Conservation (phyloP, 2,329 filamentous ascomycete genomes). For the Alternaria incomplexa region DNA sequence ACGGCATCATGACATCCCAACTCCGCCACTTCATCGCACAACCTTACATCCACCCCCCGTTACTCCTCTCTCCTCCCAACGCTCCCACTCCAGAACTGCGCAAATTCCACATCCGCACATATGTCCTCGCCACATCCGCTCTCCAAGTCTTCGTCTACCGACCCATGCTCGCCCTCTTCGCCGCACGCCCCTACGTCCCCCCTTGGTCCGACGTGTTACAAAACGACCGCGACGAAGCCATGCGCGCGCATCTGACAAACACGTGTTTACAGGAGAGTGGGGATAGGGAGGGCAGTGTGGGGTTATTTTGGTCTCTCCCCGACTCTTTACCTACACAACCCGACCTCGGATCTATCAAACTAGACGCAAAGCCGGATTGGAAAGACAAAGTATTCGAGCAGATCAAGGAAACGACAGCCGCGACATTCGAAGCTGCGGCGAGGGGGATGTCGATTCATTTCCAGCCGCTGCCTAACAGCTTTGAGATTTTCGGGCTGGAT, state of each 20-base stretch:
- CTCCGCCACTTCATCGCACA: constrained; percentile 96
- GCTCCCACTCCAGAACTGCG: constrained; percentile 49
- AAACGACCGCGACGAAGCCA: constrained; percentile 45
- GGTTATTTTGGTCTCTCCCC: constrained; percentile 75
- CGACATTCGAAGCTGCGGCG: constrained; percentile 86
- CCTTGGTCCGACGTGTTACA: constrained; percentile 57
- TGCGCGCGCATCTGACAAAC: constrained; percentile 87
- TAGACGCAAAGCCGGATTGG: constrained; percentile 40
- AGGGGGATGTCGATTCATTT: constrained; percentile 87
- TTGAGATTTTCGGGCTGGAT: constrained; percentile 91
- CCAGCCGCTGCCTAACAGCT: constrained; percentile 84
- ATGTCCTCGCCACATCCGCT: constrained; percentile 81
- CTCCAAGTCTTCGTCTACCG: constrained; percentile 85
- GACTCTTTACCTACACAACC: constrained; percentile 29
- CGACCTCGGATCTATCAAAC: not conserved
- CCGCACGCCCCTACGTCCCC: constrained; percentile 71
- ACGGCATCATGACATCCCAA: constrained; percentile 80
- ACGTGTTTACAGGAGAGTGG: constrained; percentile 79
- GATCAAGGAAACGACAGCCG: constrained; percentile 74
- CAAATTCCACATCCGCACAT: constrained; percentile 95
- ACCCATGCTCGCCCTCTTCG: constrained; percentile 93
- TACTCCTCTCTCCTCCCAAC: constrained; percentile 65
- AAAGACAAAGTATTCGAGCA: constrained; percentile 72
- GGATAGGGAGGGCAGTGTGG: constrained; percentile 69
- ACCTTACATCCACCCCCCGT: constrained; percentile 88